Evolutionary conservation across 1,139 yeast genomes (phyloP), one percentile per base, ranked within the genome.

Genomic region (Taiozyma sp.): DNA sequence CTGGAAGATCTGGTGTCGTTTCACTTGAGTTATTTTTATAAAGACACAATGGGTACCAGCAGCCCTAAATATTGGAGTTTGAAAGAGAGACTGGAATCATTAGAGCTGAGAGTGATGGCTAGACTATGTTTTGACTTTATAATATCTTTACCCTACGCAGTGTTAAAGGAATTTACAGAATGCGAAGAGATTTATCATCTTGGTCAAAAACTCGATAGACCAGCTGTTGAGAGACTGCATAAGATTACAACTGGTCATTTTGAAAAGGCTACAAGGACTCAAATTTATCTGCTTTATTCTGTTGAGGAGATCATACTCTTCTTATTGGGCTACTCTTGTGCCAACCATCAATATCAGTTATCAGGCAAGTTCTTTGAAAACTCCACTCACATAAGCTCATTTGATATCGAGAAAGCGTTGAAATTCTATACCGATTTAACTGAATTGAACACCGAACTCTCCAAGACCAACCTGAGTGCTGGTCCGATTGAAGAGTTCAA

Each of bases 101-200:
- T 38, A 12, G 65, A 61, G 44, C 47, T 54, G 46, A 16, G 34
- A 3, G 51, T 60, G 9, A 54, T 60, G 59, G 62, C 59, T 7
- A 53, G 45, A 8, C 50, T 61, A 2, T 60, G 64, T 28, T 61
- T 57, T 43, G 65, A 61, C 45, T 49, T 60, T 27, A 53, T 50
- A 32, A 16, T 60, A 1, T 41, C 45, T 3, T 52, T 56, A 19
- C 65, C 65, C 2, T 52, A 48, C 12, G 24, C 23, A 9, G 24
- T 38, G 13, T 14, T 38, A 4, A 16, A 38, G 4, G 41, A 38
- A 19, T 8, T 38, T 38, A 10, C 41, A 19, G 24, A 38, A 38
- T 32, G 16, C 8, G 41, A 38, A 19, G 41, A 38, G 14, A 38
- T 38, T 38, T 38, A 19, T 38, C 24, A 13, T 30, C 27, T 8